phyloP scores from a whole-genome alignment of 768 basidiomycete species.

The Nidularia pulvinata region DNA sequence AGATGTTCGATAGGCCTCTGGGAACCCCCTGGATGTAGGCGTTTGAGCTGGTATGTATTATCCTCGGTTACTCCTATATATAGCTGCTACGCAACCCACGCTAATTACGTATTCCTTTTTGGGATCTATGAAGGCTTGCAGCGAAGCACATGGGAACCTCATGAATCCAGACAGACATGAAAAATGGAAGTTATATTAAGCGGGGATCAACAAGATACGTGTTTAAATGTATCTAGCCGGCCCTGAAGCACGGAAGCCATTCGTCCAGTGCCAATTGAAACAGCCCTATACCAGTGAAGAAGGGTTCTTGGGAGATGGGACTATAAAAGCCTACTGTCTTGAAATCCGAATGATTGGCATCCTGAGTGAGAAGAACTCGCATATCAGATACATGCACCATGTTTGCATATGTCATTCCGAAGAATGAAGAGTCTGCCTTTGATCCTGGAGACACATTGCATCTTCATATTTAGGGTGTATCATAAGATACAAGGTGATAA shows the following conservation, averaged over 20 bases:
- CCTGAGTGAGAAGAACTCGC: conserved; percentile 42
- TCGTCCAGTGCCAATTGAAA: conserved; percentile 45
- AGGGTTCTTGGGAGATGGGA: conserved; percentile 41
- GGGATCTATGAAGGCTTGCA: too few relatives aligned
- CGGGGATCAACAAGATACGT: background rate
- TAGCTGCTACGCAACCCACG: too few relatives aligned
- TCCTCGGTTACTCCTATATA: too few relatives aligned
- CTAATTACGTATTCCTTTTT: too few relatives aligned
- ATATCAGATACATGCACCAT: conserved; percentile 54
- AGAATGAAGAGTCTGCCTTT: conserved; percentile 25
- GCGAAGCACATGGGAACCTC: too few relatives aligned
- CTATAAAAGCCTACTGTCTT: conserved; percentile 51
- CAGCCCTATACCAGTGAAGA: conserved; percentile 44
- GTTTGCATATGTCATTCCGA: conserved; percentile 41
- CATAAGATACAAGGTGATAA: background rate
- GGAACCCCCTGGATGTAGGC: too few relatives aligned
- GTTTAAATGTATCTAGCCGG: background rate
- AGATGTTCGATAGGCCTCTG: too few relatives aligned
- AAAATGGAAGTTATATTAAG: too few relatives aligned
- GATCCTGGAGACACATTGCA: conserved; percentile 15
- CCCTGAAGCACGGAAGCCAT: conserved; percentile 43
- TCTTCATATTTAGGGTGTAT: conserved; percentile 29
- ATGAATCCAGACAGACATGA: too few relatives aligned
- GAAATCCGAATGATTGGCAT: conserved; percentile 46
- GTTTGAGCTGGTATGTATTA: too few relatives aligned